Base-by-base conservation (phyloP, 345 rosid genomes). In the Lepidium sativum region DNA sequence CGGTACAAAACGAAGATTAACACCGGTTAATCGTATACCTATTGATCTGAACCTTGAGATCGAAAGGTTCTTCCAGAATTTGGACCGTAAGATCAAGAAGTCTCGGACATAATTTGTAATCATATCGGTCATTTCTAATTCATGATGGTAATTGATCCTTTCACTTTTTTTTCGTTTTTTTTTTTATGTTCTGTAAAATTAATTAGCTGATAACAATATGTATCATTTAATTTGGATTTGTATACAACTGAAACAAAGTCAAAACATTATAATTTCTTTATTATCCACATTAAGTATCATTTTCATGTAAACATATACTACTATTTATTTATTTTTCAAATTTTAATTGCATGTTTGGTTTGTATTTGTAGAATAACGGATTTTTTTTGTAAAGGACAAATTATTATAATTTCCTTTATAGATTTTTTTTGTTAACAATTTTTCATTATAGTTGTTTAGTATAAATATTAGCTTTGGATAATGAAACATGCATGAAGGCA, bases 1-100 rank as follows among this genome's bases (percentile, higher is more conserved):
- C 4, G 62, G 62, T 4, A 43, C 32, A 11, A 83, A 86, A 67
- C 67, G 85, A 70, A 79, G 77, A 68, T 31, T 34, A 2, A 37
- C 37, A 11, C 53, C 71, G 60, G 73, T 57, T 32, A n/a, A 72
- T 14, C 65, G 71, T 54, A 67, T 71, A 45, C 80, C 67, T 1
- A 63, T 75, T 47, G 84, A 85, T 77, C 63, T 78, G 20, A 72
- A 77, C 18, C 69, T 54, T 16, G 86, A 83, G 68, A 67, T 83
- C 13, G 83, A 84, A 33, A 70, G 80, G 21, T 42, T 82, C 69
- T 79, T 81, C 45, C 63, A 54, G 13, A 81, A 70, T 72, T 63
- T 77, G 27, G 77, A 71, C 35, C 63, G 73, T 23, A 67, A 78
- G 80, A 80, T 81, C 76, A 89, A 83, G 84, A 86, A 74, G 81